Conservation (phyloP, 2,329 filamentous ascomycete genomes). For the Cladorrhinum sp. region DNA sequence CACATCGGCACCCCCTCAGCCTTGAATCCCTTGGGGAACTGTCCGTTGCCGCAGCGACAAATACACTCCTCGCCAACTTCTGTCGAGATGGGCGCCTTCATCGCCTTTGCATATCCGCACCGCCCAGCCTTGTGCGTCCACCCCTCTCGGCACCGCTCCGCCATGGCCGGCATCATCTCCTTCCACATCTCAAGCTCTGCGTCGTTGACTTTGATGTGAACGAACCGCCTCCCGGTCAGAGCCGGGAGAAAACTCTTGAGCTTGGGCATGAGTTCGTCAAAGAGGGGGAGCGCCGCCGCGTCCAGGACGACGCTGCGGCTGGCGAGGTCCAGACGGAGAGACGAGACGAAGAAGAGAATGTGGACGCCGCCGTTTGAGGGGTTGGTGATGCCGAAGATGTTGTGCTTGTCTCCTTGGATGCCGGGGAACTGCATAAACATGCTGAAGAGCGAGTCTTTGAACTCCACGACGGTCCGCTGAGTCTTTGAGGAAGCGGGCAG, state of each 20-base stretch:
- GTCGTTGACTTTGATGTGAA: background rate
- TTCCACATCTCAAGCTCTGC: background rate
- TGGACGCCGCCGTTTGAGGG: background rate
- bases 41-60: background rate
- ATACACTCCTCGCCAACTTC: background rate
- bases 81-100: background rate
- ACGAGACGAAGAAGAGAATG: constrained; percentile 1
- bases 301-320: constrained; percentile 4
- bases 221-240: background rate
- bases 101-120: background rate
- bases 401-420: background rate
- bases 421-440: constrained; percentile 2
- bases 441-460: constrained; percentile 6
- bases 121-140: background rate
- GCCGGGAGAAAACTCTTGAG: background rate
- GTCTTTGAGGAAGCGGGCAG: background rate
- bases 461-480: background rate
- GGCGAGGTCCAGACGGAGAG: constrained; percentile 1
- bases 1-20: background rate
- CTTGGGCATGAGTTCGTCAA: background rate
- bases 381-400: background rate
- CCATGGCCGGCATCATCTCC: background rate
- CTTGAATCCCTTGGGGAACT: background rate
- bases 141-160: background rate
- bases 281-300: background rate